These are phyloP conservation scores for Teunomyces tritomae DNA, from an alignment of 805 yeast species.

Conservation along the genomic window DNA sequence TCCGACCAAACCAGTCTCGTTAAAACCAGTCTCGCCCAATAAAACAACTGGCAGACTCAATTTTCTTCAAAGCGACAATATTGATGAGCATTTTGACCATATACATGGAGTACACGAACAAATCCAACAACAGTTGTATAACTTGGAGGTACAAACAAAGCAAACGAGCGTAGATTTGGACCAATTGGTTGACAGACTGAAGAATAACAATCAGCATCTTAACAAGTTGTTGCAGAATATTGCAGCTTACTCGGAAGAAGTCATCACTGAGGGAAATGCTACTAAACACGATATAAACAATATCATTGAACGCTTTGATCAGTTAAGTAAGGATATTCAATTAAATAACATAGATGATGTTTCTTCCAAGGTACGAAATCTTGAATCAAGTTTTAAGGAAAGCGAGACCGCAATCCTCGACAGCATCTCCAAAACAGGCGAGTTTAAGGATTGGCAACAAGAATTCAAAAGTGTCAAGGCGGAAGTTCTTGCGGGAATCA, in stretches of 20 bases:
- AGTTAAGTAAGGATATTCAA: constrained; percentile 6
- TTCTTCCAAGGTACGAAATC: neutral
- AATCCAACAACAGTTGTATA: constrained; percentile 26
- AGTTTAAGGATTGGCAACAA: neutral
- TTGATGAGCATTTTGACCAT: constrained; percentile 32
- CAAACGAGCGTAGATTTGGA: constrained; percentile 36
- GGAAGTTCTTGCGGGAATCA: neutral
- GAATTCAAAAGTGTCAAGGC: neutral
- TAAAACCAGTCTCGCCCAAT: constrained; percentile 30
- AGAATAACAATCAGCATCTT: constrained; percentile 38
- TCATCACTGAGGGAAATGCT: constrained; percentile 34
- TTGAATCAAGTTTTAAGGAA: neutral
- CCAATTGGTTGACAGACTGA: constrained; percentile 38
- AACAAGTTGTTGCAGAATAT: constrained; percentile 33
- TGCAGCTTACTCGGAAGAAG: constrained; percentile 33
- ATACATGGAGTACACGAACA: constrained; percentile 26
- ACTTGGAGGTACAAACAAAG: constrained; percentile 31
- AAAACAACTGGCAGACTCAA: constrained; percentile 25
- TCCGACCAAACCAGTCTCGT: constrained; percentile 3
- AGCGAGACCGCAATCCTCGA: neutral
- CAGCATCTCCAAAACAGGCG: neutral
- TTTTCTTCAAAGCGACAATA: constrained; percentile 31
- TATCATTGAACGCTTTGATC: constrained; percentile 19
- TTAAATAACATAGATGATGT: neutral
- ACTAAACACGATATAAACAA: constrained; percentile 29